Base-by-base conservation (phyloP, 768 basidiomycete genomes). In the Macrolepiota dolichaula region DNA sequence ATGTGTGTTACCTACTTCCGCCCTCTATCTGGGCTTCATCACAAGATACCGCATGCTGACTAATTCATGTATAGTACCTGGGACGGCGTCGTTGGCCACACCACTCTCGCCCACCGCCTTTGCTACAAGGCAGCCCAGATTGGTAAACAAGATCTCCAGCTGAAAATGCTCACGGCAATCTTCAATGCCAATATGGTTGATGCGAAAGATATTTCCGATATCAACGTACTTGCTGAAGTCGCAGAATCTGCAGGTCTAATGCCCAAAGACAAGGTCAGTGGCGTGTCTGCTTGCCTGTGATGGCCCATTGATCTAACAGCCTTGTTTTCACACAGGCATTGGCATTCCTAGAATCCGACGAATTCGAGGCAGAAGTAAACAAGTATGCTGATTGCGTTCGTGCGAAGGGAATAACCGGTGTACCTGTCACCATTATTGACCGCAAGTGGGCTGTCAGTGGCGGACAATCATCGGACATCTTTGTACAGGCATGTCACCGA, bases 341-440 rank as follows among this genome's bases (percentile, higher is more conserved):
- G 37, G 70, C 73, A 44, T 94, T 92, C 73, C 74, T 94, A 35
- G 63, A 84, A 42, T 85, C 87, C 2, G 79, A 87, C 67, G 88
- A 89, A 66, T 76, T 87, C 59, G 77, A 81, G 66, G 77, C 80
- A 55, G 88, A 90, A 64, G 85, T 93, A 1, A 75, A 85, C 62
- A 74, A 76, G 10, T 84, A 87, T 73, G 86, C 85, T 66, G 77
- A 79, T 9, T 80, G 84, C 51, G 88, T 88, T 42, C 81, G 85
- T 57, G 73, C 76, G 44, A 81, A 85, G 59, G 91, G 91, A 17
- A 83, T 94, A 54, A 85, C 83, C 4, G 91, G 91, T 40, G 89
- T 94, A 2, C 92, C 92, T 7, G 84, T 91, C 76, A 87, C 85
- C 27, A 83, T 93, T 67, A 87, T 93, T 65, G 85, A 92, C 69